These are phyloP conservation scores for Lactarius sanguifluus DNA, from an alignment of 768 basidiomycete species.

Conservation along the genomic window DNA sequence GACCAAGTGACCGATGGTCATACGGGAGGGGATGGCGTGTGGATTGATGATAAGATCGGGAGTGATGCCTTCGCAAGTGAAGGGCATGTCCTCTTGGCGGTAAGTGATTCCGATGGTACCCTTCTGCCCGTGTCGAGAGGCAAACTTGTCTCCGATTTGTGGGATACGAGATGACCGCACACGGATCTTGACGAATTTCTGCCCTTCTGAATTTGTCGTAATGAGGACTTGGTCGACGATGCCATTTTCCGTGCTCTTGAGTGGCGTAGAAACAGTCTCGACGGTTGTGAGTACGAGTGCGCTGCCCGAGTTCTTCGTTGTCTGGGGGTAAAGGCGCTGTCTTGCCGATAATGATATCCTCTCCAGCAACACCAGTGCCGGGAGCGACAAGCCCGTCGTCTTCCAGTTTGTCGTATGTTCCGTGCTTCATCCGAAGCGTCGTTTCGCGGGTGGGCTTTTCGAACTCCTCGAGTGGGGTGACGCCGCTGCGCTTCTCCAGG, in stretches of 20 bases:
- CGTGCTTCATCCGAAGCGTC: slow-evolving; percentile 95
- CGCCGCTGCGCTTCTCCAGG: slow-evolving; percentile 93
- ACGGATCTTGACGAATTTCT: slow-evolving; percentile 98
- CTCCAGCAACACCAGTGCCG: slow-evolving; percentile 91
- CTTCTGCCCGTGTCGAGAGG: slow-evolving; percentile 99
- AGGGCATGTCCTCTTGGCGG: slow-evolving; percentile 99
- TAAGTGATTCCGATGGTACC: slow-evolving; percentile 99
- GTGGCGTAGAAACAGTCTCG: slow-evolving; percentile 95
- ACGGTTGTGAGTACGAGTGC: slow-evolving; percentile 89
- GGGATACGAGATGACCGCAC: slow-evolving; percentile 95
- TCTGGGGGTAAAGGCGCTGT: slow-evolving; percentile 96
- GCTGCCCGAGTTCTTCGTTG: slow-evolving; percentile 94
- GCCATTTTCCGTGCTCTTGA: slow-evolving; percentile 97
- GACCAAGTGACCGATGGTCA: slow-evolving; percentile 99
- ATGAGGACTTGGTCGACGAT: slow-evolving; percentile 97
- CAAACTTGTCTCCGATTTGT: slow-evolving; percentile 99
- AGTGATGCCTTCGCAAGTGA: slow-evolving; percentile 93
- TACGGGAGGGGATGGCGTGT: slow-evolving; percentile 99
- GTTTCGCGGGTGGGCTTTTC: slow-evolving; percentile 93
- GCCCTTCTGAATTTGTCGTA: slow-evolving; percentile 93
- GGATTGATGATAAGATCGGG: slow-evolving; percentile 99
- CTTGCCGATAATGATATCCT: slow-evolving; percentile 99
- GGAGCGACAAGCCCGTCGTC: slow-evolving; percentile 95
- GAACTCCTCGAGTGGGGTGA: slow-evolving; percentile 91
- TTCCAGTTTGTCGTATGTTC: slow-evolving; percentile 97